Percentiles rank a stretch among this genome's conserved stretches.
Evolutionary conservation across 805 yeast species (phyloP).

Genomic region (Teunomyces funiuensis): DNA sequence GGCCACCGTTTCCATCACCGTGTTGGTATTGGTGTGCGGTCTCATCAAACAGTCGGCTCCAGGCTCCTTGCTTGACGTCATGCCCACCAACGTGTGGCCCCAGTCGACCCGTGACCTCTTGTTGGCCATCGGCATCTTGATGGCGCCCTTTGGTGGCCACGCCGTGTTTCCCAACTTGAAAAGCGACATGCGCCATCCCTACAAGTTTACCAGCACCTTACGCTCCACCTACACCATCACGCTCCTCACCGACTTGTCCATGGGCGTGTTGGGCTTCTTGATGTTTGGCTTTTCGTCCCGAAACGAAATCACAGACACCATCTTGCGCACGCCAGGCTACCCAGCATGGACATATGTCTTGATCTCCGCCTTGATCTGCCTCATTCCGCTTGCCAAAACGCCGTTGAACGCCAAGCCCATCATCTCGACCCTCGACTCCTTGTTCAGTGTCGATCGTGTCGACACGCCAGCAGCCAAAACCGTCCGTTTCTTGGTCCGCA

Average conservation of each 20-base stretch:
- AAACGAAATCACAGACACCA: slow-evolving; percentile 77
- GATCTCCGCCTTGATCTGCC: slow-evolving; percentile 34
- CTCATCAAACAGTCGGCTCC: slow-evolving; percentile 39
- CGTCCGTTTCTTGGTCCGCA: slow-evolving; percentile 16
- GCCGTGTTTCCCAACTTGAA: slow-evolving; percentile 78
- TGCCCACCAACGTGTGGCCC: slow-evolving; percentile 41
- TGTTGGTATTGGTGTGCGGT: slow-evolving; percentile 50
- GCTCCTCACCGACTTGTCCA: slow-evolving; percentile 54
- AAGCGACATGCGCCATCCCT: slow-evolving; percentile 73
- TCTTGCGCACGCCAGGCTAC: slow-evolving; percentile 64
- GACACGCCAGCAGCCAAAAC: neutral
- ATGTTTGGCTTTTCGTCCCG: slow-evolving; percentile 75
- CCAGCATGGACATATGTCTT: slow-evolving; percentile 52
- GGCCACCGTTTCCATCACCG: slow-evolving; percentile 51
- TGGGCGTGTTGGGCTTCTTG: slow-evolving; percentile 66
- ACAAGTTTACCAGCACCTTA: slow-evolving; percentile 53
- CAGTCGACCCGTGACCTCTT: slow-evolving; percentile 33
- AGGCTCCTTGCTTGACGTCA: slow-evolving; percentile 54
- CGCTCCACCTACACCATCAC: slow-evolving; percentile 59
- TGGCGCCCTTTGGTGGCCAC: slow-evolving; percentile 86
- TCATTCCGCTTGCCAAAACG: slow-evolving; percentile 41
- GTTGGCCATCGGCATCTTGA: slow-evolving; percentile 59
- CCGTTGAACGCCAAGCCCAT: slow-evolving; percentile 42
- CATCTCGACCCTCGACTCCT: slow-evolving; percentile 36
- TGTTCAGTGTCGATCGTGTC: slow-evolving; percentile 13